A percentile compares a stretch with the other conserved stretches of the same genome.
These are phyloP conservation scores for Isabelozyma heimii DNA, from an alignment of 805 yeast genomes.

Conservation along the genomic window DNA sequence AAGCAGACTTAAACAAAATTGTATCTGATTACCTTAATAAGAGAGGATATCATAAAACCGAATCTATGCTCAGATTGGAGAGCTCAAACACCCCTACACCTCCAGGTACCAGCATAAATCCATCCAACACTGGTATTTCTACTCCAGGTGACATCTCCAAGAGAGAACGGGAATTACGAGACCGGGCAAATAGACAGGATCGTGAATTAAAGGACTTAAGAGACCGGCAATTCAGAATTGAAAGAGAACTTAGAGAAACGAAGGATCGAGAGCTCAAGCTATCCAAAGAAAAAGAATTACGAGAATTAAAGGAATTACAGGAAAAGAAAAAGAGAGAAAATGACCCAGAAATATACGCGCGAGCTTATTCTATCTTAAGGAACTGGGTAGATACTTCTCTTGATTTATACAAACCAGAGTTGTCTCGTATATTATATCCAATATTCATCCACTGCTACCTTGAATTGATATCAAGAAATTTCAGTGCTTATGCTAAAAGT, in stretches of 20 bases:
- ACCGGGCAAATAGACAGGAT: conserved; percentile 23
- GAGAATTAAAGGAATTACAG: conserved; percentile 39
- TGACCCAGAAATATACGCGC: conserved; percentile 69
- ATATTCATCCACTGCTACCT: conserved; percentile 87
- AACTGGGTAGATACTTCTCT: conserved; percentile 90
- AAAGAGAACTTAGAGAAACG: conserved; percentile 36
- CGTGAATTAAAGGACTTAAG: conserved; percentile 34
- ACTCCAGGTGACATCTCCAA: conserved; percentile 30
- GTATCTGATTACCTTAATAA: conserved; percentile 90
- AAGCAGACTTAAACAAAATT: conserved; percentile 85
- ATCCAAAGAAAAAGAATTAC: conserved; percentile 38
- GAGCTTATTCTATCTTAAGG: conserved; percentile 76
- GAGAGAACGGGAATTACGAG: conserved; percentile 26
- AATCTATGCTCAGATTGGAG: conserved; percentile 89
- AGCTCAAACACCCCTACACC: conserved; percentile 60
- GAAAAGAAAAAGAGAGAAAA: conserved; percentile 44
- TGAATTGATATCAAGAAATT: conserved; percentile 68
- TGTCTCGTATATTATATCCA: conserved; percentile 82
- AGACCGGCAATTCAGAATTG: conserved; percentile 30
- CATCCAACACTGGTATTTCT: conserved; percentile 38
- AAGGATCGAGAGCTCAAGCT: conserved; percentile 36
- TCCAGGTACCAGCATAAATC: conserved; percentile 47
- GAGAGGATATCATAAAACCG: conserved; percentile 92
- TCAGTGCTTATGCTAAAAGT: conserved; percentile 57
- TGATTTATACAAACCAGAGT: conserved; percentile 87